phyloP scores from a whole-genome alignment of 2,329 filamentous ascomycete genomes.

The Aspergillus bombycis region DNA sequence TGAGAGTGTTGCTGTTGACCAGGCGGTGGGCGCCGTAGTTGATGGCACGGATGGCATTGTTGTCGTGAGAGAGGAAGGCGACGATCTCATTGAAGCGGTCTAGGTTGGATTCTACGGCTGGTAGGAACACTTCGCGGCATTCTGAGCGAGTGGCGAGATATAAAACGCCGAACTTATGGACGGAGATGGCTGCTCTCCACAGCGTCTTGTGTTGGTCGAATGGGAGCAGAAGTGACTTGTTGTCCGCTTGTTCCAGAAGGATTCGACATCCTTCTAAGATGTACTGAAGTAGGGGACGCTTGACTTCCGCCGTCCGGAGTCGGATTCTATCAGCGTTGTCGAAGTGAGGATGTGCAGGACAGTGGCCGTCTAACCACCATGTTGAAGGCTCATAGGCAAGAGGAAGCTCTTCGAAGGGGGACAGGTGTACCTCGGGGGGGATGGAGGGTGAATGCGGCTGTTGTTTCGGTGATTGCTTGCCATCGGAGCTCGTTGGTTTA shows the following conservation, averaged over 20 bases:
- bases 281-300: background rate
- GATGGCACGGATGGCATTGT: background rate
- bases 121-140: background rate
- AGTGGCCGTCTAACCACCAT: background rate
- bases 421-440: background rate
- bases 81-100: background rate
- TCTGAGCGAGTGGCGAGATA: background rate
- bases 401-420: background rate
- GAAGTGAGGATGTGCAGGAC: background rate
- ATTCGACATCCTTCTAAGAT: background rate
- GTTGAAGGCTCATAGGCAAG: background rate
- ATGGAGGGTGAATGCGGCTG: background rate
- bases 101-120: background rate
- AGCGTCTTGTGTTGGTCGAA: background rate
- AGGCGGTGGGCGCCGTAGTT: background rate
- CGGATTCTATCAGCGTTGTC: background rate
- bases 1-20: background rate
- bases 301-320: background rate
- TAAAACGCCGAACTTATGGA: background rate
- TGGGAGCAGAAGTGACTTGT: background rate
- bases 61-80: background rate
- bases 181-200: background rate
- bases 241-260: background rate
- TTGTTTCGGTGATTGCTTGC: background rate
- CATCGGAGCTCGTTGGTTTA: background rate